phyloP scores from a whole-genome alignment of 2,329 filamentous ascomycete species.

The Seiridium unicorne region DNA sequence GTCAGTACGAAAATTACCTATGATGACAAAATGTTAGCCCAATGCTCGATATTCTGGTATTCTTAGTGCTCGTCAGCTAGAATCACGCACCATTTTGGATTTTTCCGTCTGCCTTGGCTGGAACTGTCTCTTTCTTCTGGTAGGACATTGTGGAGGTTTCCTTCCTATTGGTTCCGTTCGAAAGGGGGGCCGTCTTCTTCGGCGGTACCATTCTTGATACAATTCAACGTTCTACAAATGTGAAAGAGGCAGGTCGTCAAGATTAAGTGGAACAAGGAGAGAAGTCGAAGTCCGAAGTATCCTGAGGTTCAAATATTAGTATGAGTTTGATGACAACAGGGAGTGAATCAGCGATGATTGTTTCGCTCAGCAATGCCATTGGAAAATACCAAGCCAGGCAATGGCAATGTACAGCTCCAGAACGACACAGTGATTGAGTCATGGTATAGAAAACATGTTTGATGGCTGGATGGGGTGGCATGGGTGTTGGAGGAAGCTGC shows the following conservation, averaged over 20 bases:
- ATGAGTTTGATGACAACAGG: no score
- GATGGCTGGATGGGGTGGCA: no score
- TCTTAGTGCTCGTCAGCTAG: no score
- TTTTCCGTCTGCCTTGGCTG: conserved; percentile 14
- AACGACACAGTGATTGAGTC: no score
- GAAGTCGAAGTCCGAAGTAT: no score
- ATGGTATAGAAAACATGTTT: no score
- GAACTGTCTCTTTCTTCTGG: conserved; percentile 28
- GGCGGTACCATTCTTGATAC: conserved; percentile 31
- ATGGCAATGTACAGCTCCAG: not conserved
- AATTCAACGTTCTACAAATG: conserved; percentile 13
- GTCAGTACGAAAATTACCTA: conserved; percentile 84
- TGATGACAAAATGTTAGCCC: not conserved
- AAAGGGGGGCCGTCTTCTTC: conserved; percentile 26
- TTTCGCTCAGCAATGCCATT: not conserved
- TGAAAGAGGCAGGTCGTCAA: conserved; percentile 1
- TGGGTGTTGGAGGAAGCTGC: no score
- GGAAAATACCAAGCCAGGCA: not conserved
- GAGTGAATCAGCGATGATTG: not conserved
- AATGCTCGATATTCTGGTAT: no score
- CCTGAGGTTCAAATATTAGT: no score
- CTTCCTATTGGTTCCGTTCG: conserved; percentile 28
- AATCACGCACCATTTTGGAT: conserved; percentile 31
- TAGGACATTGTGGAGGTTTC: conserved; percentile 26
- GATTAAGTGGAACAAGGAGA: not conserved